Evolutionary conservation across 352 stramenopile genomes (phyloP).

Genomic region (Globisporangium parvum): DNA sequence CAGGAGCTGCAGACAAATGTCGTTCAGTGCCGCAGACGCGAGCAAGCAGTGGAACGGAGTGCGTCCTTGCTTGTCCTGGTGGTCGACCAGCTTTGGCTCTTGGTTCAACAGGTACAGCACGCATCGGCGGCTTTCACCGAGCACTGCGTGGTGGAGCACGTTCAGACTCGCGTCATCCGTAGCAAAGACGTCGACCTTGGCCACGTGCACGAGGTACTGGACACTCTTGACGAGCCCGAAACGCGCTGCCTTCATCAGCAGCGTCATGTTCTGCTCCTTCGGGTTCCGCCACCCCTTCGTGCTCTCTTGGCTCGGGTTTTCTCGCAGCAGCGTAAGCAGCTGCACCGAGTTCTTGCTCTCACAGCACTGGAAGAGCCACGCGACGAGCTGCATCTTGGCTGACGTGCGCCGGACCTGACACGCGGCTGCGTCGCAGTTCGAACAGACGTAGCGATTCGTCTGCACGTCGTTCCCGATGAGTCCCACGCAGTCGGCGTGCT

Average conservation of each 20-base stretch:
- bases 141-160: slow-evolving; percentile 43
- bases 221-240: slow-evolving; percentile 34
- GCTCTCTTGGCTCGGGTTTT: slow-evolving; percentile 15
- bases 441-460: slow-evolving; percentile 34
- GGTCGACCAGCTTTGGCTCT: slow-evolving; percentile 32
- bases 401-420: slow-evolving; percentile 24
- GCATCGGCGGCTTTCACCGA: slow-evolving; percentile 27
- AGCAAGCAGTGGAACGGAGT: slow-evolving; percentile 62
- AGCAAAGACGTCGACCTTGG: slow-evolving; percentile 40
- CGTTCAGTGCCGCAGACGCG: slow-evolving; percentile 34
- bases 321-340: slow-evolving; percentile 39
- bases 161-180: slow-evolving; percentile 45
- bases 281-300: slow-evolving; percentile 27
- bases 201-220: slow-evolving; percentile 31
- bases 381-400: slow-evolving; percentile 24
- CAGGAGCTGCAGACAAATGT: slow-evolving; percentile 37
- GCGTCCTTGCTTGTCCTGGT: slow-evolving; percentile 44
- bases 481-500: slow-evolving; percentile 71
- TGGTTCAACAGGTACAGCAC: slow-evolving; percentile 35
- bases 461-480: slow-evolving; percentile 23
- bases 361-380: slow-evolving; percentile 71
- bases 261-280: slow-evolving; percentile 24
- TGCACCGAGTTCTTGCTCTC: slow-evolving; percentile 47
- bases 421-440: slow-evolving; percentile 32
- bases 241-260: slow-evolving; percentile 48